A percentile compares a stretch with the other conserved stretches of the same genome.
Conservation (phyloP, 331 rosid species). For the Rhamnella rubrinervis region DNA sequence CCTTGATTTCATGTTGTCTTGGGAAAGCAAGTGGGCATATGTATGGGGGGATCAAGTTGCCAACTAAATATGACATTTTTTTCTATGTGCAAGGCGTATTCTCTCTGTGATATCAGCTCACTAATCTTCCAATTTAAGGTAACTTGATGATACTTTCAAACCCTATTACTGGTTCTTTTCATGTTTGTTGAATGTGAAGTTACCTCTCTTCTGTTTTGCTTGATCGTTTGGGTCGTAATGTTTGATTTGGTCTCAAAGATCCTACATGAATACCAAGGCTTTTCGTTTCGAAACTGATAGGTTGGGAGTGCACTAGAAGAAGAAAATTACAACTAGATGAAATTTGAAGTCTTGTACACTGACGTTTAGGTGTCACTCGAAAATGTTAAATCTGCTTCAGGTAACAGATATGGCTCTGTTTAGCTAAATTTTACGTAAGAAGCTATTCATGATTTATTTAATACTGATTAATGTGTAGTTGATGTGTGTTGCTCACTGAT, state of each 20-base stretch:
- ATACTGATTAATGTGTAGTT: too few relatives aligned
- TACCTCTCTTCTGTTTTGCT: slow-evolving; percentile 1
- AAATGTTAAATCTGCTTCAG: not conserved
- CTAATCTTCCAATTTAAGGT: slow-evolving; percentile 7
- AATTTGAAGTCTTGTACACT: not conserved
- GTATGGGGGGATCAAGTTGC: slow-evolving; percentile 3
- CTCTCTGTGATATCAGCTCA: slow-evolving; percentile 13
- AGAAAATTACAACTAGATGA: not conserved
- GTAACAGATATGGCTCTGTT: not conserved
- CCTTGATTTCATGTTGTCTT: not conserved
- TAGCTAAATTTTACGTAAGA: not conserved
- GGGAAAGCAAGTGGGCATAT: not conserved
- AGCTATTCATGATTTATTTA: not conserved
- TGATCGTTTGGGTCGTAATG: not conserved
- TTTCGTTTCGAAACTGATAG: not conserved
- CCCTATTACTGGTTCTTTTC: not conserved
- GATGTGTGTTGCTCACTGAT: too few relatives aligned
- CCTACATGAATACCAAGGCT: too few relatives aligned
- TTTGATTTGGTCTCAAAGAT: slow-evolving; percentile 1
- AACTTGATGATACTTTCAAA: not conserved
- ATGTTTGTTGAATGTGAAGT: not conserved
- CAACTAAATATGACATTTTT: not conserved
- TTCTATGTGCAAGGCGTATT: not conserved
- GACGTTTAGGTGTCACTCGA: not conserved
- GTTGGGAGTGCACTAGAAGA: not conserved